Evolutionary conservation across 139 green algal species (phyloP).

Genomic region (Asterochloris sp.): DNA sequence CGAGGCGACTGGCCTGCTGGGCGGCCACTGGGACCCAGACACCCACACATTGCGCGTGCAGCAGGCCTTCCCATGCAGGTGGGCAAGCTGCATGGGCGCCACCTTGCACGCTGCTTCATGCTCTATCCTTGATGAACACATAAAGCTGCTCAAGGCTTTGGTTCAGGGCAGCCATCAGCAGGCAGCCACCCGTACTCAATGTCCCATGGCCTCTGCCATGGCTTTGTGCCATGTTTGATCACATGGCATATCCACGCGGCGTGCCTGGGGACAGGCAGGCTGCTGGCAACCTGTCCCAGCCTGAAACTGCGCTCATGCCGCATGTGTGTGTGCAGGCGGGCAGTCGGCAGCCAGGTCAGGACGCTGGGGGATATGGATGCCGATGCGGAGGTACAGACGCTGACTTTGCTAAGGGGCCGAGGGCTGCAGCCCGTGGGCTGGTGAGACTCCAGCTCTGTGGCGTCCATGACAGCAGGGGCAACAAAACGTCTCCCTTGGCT

Average conservation of each 20-base stretch:
- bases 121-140: constrained; percentile 21
- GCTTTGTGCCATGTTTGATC: too few relatives aligned
- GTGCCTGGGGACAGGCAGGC: too few relatives aligned
- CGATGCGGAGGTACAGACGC: constrained; percentile 56
- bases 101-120: constrained; percentile 11
- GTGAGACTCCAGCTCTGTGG: constrained; percentile 26
- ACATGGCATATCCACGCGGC: too few relatives aligned
- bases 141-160: too few relatives aligned
- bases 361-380: constrained; percentile 77
- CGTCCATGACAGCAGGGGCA: too few relatives aligned
- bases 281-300: too few relatives aligned
- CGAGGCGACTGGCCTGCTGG: constrained; percentile 70
- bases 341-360: constrained; percentile 18
- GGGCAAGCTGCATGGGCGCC: not conserved
- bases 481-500: too few relatives aligned
- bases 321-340: not conserved
- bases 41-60: constrained; percentile 32
- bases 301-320: too few relatives aligned
- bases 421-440: constrained; percentile 66
- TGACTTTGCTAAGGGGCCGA: constrained; percentile 45
- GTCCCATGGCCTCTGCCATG: too few relatives aligned
- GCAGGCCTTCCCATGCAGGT: constrained; percentile 53
- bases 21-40: constrained; percentile 49
- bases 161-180: too few relatives aligned
- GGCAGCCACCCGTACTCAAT: too few relatives aligned